Evolutionary conservation across 768 basidiomycete genomes (phyloP).

Genomic region (Multifurca ochricompacta): DNA sequence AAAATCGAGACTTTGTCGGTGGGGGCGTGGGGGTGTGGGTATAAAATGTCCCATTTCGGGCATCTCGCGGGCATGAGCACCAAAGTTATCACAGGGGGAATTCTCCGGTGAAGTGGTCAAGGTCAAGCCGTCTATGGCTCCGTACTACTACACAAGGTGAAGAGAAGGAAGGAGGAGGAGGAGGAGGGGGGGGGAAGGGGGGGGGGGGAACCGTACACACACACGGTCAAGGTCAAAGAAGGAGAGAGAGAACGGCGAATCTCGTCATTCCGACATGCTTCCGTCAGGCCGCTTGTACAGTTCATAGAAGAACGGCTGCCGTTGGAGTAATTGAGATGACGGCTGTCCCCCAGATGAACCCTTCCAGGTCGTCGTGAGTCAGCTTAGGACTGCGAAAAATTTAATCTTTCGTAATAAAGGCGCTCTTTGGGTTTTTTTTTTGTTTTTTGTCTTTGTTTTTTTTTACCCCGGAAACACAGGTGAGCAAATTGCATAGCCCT

Average conservation of each 20-base stretch:
- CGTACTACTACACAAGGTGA: conserved; percentile 5
- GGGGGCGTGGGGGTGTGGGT: conserved; percentile 9
- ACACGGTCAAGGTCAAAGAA: neutral
- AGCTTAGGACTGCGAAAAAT: neutral
- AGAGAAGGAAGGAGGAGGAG: neutral
- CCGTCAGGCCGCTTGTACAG: conserved; percentile 6
- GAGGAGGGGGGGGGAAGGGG: neutral
- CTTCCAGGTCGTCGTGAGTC: conserved; percentile 7
- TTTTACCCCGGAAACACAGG: neutral
- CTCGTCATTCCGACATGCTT: conserved; percentile 14
- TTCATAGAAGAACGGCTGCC: conserved; percentile 13
- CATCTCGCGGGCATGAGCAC: neutral
- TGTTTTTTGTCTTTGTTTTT: too few relatives aligned
- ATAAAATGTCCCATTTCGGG: conserved; percentile 6
- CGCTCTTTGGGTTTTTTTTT: neutral
- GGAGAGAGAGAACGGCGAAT: conserved; percentile 5
- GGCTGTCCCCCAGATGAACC: conserved; percentile 3
- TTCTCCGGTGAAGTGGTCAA: neutral
- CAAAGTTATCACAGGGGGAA: neutral
- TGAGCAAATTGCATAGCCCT: neutral
- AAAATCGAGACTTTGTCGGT: conserved; percentile 2
- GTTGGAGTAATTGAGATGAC: conserved; percentile 10
- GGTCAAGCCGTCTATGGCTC: neutral
- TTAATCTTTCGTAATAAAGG: conserved; percentile 1
- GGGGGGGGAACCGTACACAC: neutral